Evolutionary conservation across 2,329 filamentous ascomycete genomes (phyloP).

Genomic region (Talaromyces sp.): DNA sequence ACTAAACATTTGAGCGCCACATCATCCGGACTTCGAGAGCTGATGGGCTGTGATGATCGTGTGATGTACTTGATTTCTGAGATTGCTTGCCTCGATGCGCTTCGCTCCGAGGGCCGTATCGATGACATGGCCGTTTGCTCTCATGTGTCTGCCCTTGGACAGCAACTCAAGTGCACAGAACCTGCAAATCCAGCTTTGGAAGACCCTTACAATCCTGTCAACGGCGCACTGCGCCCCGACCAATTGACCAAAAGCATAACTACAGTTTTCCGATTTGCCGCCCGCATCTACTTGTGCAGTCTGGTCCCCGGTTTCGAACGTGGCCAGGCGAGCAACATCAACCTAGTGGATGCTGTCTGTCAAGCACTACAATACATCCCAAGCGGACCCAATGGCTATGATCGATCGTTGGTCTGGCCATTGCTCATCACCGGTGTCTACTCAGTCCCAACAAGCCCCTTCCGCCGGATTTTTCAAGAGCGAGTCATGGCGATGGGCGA

Average conservation of each 20-base stretch:
- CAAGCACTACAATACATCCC: constrained; percentile 77
- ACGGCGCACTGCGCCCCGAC: constrained; percentile 71
- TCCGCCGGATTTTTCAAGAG: constrained; percentile 73
- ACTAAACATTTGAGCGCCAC: constrained; percentile 72
- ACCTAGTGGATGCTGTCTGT: constrained; percentile 72
- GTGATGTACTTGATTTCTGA: constrained; percentile 99
- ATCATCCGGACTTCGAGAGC: constrained; percentile 72
- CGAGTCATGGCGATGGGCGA: constrained; percentile 71
- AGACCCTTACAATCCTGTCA: constrained; percentile 48
- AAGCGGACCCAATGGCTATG: constrained; percentile 72
- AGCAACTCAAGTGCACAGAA: constrained; percentile 81
- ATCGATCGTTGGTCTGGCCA: constrained; percentile 89
- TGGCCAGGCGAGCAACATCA: constrained; percentile 65
- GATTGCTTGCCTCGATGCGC: constrained; percentile 88
- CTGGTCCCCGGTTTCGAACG: constrained; percentile 84
- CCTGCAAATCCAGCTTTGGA: constrained; percentile 57
- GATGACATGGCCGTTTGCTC: constrained; percentile 81
- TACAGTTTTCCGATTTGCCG: constrained; percentile 81
- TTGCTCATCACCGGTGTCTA: constrained; percentile 80
- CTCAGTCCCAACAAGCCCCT: constrained; percentile 64
- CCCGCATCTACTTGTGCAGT: constrained; percentile 94
- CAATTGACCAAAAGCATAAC: constrained; percentile 87
- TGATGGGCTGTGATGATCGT: constrained; percentile 96
- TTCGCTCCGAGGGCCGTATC: constrained; percentile 72
- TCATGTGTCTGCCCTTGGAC: constrained; percentile 81